Conservation (phyloP, 345 rosid genomes). For the Corymbia maculata region DNA sequence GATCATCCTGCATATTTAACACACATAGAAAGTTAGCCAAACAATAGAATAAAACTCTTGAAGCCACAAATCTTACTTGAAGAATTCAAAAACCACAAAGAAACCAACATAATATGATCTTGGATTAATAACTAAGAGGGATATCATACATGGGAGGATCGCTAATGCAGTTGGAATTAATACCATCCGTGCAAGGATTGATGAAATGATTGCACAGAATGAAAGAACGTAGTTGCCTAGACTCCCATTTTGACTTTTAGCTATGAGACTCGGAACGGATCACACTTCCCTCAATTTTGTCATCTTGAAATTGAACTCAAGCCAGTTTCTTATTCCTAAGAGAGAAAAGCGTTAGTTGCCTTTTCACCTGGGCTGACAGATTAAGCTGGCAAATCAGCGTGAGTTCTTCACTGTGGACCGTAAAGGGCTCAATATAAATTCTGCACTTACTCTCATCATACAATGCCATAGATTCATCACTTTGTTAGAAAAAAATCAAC, state of each 20-base stretch:
- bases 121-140: not conserved
- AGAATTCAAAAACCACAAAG: not conserved
- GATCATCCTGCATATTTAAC: not conserved
- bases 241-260: not conserved
- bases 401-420: not conserved
- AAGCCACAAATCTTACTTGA: not conserved
- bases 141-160: not conserved
- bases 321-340: not conserved
- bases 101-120: not conserved
- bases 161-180: not conserved
- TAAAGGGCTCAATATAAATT: not conserved
- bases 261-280: not conserved
- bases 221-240: not conserved
- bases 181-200: not conserved
- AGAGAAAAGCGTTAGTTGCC: not conserved
- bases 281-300: not conserved
- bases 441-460: not conserved
- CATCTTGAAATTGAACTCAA: not conserved
- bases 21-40: conserved; percentile 7
- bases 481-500: not conserved
- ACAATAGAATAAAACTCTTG: not conserved
- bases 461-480: not conserved
- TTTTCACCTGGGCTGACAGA: not conserved
- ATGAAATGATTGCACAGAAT: not conserved
- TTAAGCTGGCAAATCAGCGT: not conserved